Evolutionary conservation across 1,284 basidiomycete species (phyloP).

Genomic region (Tranzscheliella williamsii): DNA sequence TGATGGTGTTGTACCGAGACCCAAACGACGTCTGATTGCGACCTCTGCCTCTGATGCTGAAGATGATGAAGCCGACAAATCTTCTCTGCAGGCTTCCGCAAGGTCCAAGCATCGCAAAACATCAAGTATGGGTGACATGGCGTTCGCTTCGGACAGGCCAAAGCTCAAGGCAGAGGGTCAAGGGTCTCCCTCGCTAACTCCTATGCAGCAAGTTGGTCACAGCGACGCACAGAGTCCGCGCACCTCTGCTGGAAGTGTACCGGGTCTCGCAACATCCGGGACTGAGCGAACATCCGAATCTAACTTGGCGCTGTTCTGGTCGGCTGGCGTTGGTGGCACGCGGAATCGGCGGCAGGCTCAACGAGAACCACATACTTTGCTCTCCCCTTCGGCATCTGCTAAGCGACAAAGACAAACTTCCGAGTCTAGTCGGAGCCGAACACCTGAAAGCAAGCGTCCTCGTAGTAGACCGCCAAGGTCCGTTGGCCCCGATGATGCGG

Average conservation of each 20-base stretch:
- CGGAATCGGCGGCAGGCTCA: conserved; percentile 50
- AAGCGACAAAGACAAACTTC: conserved; percentile 21
- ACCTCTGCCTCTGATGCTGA: conserved; percentile 33
- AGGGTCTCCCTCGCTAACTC: too few species aligned
- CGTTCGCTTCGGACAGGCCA: conserved; percentile 6
- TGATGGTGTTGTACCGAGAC: conserved; percentile 10
- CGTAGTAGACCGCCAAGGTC: conserved; percentile 8
- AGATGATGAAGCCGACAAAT: conserved; percentile 2
- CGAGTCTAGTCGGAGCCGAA: conserved; percentile 33
- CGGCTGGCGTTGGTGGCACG: conserved; percentile 51
- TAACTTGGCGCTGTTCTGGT: conserved; percentile 59
- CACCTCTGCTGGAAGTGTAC: conserved; percentile 15
- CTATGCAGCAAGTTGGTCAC: too few species aligned
- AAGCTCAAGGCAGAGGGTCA: conserved; percentile 7
- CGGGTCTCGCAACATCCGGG: conserved; percentile 55
- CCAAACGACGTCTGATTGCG: conserved; percentile 25
- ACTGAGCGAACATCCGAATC: conserved; percentile 56
- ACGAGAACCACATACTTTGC: conserved; percentile 35
- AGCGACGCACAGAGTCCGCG: conserved; percentile 7
- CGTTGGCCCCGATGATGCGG: conserved; percentile 15
- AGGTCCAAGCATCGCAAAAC: conserved; percentile 32
- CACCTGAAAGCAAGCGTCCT: conserved; percentile 29
- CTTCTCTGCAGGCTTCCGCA: not conserved
- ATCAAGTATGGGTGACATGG: conserved; percentile 28
- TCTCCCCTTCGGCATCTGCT: conserved; percentile 10